Evolutionary conservation across 805 yeast species (phyloP).

Genomic region (Candida koratica): DNA sequence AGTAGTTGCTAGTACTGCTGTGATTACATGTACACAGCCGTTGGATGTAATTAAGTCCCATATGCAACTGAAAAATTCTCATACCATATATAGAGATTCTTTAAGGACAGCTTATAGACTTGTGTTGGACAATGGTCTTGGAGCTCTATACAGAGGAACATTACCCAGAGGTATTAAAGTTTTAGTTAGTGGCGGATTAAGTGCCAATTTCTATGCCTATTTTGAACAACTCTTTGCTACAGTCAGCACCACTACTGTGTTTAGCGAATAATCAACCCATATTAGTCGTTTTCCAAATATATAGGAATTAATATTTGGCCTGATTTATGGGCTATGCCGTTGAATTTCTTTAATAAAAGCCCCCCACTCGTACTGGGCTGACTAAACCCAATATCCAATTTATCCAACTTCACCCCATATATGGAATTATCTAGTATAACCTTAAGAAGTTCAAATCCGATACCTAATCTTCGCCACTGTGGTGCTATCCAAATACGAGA

Average conservation of each 20-base stretch:
- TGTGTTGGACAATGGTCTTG: constrained; percentile 30
- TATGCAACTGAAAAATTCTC: constrained; percentile 75
- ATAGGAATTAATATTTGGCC: constrained; percentile 51
- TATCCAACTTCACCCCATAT: constrained; percentile 45
- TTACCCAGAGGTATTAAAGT: constrained; percentile 40
- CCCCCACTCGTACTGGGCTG: constrained; percentile 70
- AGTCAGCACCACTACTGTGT: constrained; percentile 32
- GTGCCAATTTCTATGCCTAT: constrained; percentile 36
- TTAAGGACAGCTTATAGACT: constrained; percentile 42
- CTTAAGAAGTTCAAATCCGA: constrained; percentile 45
- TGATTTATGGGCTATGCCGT: constrained; percentile 51
- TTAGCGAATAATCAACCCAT: constrained; percentile 15
- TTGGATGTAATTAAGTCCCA: constrained; percentile 83
- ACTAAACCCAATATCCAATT: constrained; percentile 57
- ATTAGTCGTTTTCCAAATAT: constrained; percentile 32
- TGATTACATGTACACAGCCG: constrained; percentile 80
- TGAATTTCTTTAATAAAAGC: constrained; percentile 51
- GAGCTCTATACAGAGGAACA: constrained; percentile 32
- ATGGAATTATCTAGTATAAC: constrained; percentile 42
- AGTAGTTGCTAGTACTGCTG: constrained; percentile 61
- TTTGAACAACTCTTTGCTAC: constrained; percentile 29
- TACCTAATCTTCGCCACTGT: constrained; percentile 46
- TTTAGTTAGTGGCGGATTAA: constrained; percentile 39
- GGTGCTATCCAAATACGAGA: constrained; percentile 44
- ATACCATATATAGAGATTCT: constrained; percentile 54